Evolutionary conservation across 192 early-diverging fungal genomes (phyloP), one percentile per base, ranked within the genome.

Genomic region (Ramicandelaber brevisporus): DNA sequence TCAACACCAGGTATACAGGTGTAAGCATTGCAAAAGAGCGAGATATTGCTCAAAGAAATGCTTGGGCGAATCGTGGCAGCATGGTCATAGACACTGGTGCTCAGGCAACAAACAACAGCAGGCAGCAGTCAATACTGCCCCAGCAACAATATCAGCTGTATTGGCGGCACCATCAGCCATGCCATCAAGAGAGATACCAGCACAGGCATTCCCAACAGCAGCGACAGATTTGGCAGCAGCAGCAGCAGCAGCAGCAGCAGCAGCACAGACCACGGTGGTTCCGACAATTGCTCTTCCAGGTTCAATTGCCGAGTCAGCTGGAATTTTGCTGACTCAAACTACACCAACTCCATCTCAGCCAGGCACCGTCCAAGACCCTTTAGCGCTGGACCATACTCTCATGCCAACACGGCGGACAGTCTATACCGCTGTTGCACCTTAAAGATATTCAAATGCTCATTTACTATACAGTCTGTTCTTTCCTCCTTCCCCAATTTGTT

Each of bases 41-140:
- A 79, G 75, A 26, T 88, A 88, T 43, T 88, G 84, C 44, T 69
- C 70, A 35, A 74, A 74, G 38, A 37, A 48, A 17, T 80, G 77
- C 27, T 73, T 76, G 36, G 65, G 62, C 31, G 63, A 59, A 26
- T 70, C 77, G 3, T 80, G 77, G 77, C 63, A 57, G 13, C 68
- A 72, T 29, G 73, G 77, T 4, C 77, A 80, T 40, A 55, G 73
- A 22, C 63, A 67, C 64, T 80, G 77, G 77, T 80, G 77, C 40
- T 59, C 64, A 4, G 73, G n/a, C n/a, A n/a, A 76, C 31, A 40
- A 42, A 35, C 51, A 37, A 17, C 43, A 40, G 15, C 30, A 39
- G 3, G 34, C 15, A 12, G 21, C 19, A n/a, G 31, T 17, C 34
- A 26, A 30, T 30, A 9, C 29, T 30, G 8, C 29, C 8, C 8